A percentile compares a stretch with the other conserved stretches of the same genome.
Conservation (phyloP, 106 monocot genomes). For the Dioscorea alata region DNA sequence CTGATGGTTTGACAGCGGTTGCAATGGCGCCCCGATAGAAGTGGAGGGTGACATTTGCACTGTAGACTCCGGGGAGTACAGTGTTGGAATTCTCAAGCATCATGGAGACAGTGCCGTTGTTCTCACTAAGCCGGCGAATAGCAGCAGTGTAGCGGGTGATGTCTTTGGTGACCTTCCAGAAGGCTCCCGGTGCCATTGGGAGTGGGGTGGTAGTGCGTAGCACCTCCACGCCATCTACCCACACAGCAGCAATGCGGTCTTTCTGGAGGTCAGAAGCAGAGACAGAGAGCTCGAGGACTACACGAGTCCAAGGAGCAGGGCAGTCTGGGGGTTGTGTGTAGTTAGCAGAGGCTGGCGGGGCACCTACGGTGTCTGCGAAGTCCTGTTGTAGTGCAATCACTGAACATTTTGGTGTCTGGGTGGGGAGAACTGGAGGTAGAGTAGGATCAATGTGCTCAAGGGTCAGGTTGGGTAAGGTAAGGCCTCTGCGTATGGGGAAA, state of each 20-base stretch:
- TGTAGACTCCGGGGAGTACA: conserved; percentile 4
- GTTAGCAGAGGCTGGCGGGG: conserved; percentile 6
- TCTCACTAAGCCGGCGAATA: conserved; percentile 8
- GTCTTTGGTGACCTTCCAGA: conserved; percentile 5
- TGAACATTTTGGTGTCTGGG: conserved; percentile 11
- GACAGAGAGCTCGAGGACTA: conserved; percentile 17
- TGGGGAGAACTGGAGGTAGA: conserved; percentile 3
- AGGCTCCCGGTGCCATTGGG: conserved; percentile 8
- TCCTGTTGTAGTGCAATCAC: not conserved
- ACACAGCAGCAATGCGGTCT: conserved; percentile 19
- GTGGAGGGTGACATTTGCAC: conserved; percentile 8
- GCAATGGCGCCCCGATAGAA: conserved; percentile 1
- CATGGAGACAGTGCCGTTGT: conserved; percentile 4
- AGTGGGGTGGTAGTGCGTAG: conserved; percentile 17
- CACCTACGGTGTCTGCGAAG: not conserved
- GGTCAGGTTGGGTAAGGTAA: not conserved
- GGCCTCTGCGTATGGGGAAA: no score
- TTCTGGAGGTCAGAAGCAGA: conserved; percentile 11
- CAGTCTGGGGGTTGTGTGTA: conserved; percentile 3
- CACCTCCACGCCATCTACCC: conserved; percentile 26
- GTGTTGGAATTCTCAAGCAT: conserved; percentile 18
- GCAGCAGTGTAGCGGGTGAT: no score
- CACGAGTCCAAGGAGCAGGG: conserved; percentile 6
- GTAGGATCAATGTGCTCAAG: conserved; percentile 2
- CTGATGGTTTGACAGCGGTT: no score